phyloP scores from a whole-genome alignment of 1,284 basidiomycete genomes.

The Pascua sp. region DNA sequence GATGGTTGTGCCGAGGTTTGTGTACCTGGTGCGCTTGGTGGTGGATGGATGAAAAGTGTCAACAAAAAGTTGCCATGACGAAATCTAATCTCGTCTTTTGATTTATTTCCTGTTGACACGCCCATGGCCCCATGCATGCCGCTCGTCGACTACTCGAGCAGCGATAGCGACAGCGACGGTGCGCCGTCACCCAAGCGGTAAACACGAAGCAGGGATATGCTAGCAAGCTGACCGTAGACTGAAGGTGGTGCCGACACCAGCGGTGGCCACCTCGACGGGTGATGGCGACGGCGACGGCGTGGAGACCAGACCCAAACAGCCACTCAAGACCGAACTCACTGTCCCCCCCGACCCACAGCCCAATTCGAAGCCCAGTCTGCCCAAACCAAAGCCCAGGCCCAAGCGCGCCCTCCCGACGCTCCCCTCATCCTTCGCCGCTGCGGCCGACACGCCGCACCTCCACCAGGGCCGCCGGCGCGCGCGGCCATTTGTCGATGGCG shows the following conservation, averaged over 20 bases:
- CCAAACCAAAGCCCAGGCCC: background rate
- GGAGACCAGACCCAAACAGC: too few relatives aligned
- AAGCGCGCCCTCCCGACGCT: slow-evolving; percentile 10
- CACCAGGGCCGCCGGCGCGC: slow-evolving; percentile 45
- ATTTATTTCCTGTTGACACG: background rate
- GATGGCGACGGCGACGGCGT: too few relatives aligned
- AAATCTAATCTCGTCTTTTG: too few relatives aligned
- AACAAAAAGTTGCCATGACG: background rate
- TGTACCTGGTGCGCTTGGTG: background rate
- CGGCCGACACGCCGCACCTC: slow-evolving; percentile 32
- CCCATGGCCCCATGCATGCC: background rate
- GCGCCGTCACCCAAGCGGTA: background rate
- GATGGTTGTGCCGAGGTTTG: too few relatives aligned
- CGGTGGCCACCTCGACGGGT: background rate
- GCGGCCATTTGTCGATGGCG: slow-evolving; percentile 45
- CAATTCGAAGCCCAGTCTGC: background rate
- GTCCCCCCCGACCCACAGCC: background rate
- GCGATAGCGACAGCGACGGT: background rate
- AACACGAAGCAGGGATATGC: background rate
- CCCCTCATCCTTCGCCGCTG: background rate
- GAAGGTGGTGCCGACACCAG: background rate
- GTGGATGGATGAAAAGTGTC: background rate
- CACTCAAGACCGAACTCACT: too few relatives aligned
- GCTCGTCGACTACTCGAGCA: slow-evolving; percentile 2
- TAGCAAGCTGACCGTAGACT: background rate